These are phyloP conservation scores for Pisolithus thermaeus DNA, from an alignment of 1,284 basidiomycete species.

Conservation along the genomic window DNA sequence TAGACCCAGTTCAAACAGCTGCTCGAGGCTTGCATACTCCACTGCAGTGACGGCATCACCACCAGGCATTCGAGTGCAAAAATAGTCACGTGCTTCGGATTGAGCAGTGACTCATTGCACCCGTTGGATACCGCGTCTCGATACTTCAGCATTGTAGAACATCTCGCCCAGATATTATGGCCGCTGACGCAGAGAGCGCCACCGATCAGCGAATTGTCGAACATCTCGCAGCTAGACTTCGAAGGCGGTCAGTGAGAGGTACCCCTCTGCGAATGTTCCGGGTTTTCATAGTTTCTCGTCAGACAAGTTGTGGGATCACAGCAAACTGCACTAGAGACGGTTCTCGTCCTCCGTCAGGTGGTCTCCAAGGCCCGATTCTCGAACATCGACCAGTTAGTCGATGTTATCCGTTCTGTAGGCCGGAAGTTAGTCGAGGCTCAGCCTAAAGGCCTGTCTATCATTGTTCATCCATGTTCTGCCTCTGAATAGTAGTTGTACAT, in stretches of 20 bases:
- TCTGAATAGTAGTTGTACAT: constrained; percentile 5
- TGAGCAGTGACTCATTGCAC: too few relatives aligned
- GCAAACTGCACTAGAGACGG: constrained; percentile 84
- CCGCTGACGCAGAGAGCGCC: constrained; percentile 34
- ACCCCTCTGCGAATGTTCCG: constrained; percentile 5
- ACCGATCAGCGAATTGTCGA: constrained; percentile 55
- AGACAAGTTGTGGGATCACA: constrained; percentile 89
- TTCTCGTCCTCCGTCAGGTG: constrained; percentile 83
- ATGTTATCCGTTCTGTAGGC: constrained; percentile 79
- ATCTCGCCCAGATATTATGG: constrained; percentile 28
- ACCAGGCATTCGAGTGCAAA: too few relatives aligned
- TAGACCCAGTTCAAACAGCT: too few relatives aligned
- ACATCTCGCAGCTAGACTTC: constrained; percentile 56
- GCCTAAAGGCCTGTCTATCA: constrained; percentile 69
- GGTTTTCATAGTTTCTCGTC: constrained; percentile 6
- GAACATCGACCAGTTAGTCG: constrained; percentile 82
- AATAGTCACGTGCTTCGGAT: too few relatives aligned
- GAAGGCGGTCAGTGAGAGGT: constrained; percentile 52
- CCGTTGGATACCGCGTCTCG: too few relatives aligned
- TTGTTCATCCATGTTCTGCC: constrained; percentile 1
- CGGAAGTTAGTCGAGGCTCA: constrained; percentile 81
- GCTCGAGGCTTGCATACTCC: too few relatives aligned
- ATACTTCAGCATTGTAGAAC: too few relatives aligned
- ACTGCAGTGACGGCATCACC: too few relatives aligned
- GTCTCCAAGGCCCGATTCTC: constrained; percentile 83